Percentiles rank a stretch among this genome's conserved stretches.
Evolutionary conservation across 805 yeast species (phyloP).

Genomic region (Candida hispaniensis): DNA sequence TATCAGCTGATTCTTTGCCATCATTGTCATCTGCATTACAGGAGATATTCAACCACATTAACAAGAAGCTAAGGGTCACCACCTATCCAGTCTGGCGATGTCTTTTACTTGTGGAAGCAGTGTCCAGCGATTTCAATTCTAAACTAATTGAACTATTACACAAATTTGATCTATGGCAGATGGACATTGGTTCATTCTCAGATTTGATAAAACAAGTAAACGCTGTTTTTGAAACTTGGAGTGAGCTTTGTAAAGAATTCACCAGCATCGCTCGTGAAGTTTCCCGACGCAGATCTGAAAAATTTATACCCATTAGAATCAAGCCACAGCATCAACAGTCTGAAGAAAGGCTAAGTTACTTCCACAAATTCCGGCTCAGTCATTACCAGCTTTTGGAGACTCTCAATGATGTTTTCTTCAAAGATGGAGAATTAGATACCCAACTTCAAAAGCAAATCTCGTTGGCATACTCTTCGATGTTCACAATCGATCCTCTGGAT

Average conservation of each 20-base stretch:
- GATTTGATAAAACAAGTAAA: constrained; percentile 26
- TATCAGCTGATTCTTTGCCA: constrained; percentile 36
- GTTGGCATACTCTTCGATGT: constrained; percentile 35
- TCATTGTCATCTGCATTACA: constrained; percentile 38
- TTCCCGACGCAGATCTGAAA: constrained; percentile 60
- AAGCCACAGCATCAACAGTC: constrained; percentile 35
- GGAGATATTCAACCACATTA: constrained; percentile 46
- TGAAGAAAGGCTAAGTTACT: constrained; percentile 35
- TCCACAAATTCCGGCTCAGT: constrained; percentile 38
- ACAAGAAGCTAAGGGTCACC: constrained; percentile 46
- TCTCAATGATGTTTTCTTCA: constrained; percentile 23
- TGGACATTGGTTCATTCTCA: constrained; percentile 35
- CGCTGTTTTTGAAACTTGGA: constrained; percentile 41
- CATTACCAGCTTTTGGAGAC: constrained; percentile 43
- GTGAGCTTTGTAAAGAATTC: constrained; percentile 50
- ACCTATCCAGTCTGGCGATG: constrained; percentile 58
- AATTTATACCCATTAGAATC: constrained; percentile 54
- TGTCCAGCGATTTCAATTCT: constrained; percentile 45
- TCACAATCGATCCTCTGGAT: constrained; percentile 32
- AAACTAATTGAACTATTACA: constrained; percentile 35
- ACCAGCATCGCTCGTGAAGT: constrained; percentile 61
- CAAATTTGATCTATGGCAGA: constrained; percentile 35
- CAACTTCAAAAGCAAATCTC: constrained; percentile 31
- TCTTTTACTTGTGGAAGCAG: constrained; percentile 51
- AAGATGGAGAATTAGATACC: constrained; percentile 15